Evolutionary conservation across 331 rosid genomes (phyloP).

Genomic region (Quercus lobata): DNA sequence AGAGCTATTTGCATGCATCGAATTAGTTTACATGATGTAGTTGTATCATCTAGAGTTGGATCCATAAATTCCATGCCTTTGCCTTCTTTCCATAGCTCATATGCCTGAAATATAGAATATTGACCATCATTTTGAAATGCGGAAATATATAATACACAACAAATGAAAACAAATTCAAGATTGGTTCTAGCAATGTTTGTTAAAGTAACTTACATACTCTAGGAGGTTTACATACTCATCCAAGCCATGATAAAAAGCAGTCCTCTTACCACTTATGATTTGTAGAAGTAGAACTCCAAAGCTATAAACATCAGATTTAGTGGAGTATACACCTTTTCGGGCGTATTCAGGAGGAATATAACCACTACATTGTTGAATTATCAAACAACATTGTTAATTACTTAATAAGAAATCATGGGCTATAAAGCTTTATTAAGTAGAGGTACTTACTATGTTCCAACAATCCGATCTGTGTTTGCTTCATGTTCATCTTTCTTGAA

Average conservation of each 20-base stretch:
- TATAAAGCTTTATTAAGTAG: background rate
- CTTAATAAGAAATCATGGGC: background rate
- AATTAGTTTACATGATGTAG: slow-evolving; percentile 7
- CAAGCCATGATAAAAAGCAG: slow-evolving; percentile 11
- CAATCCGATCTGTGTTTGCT: slow-evolving; percentile 36
- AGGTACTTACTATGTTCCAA: slow-evolving; percentile 30
- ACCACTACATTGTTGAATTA: slow-evolving; percentile 17
- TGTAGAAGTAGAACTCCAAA: slow-evolving; percentile 95
- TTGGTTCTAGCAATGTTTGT: background rate
- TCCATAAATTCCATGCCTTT: slow-evolving; percentile 22
- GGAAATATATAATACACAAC: background rate
- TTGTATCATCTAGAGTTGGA: slow-evolving; percentile 18
- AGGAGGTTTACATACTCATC: slow-evolving; percentile 27
- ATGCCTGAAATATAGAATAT: slow-evolving; percentile 2
- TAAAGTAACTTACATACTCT: slow-evolving; percentile 36
- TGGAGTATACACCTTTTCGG: slow-evolving; percentile 28
- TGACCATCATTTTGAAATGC: background rate
- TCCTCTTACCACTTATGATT: slow-evolving; percentile 56
- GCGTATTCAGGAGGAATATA: slow-evolving; percentile 39
- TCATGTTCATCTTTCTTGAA: background rate
- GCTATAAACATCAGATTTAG: slow-evolving; percentile 61
- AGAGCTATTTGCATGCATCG: slow-evolving; percentile 28
- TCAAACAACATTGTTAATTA: background rate
- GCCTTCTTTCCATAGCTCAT: slow-evolving; percentile 15
- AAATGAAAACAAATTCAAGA: background rate